These are phyloP conservation scores for Drechslerella dactyloides DNA, from an alignment of 2,329 filamentous ascomycete genomes.

Conservation along the genomic window DNA sequence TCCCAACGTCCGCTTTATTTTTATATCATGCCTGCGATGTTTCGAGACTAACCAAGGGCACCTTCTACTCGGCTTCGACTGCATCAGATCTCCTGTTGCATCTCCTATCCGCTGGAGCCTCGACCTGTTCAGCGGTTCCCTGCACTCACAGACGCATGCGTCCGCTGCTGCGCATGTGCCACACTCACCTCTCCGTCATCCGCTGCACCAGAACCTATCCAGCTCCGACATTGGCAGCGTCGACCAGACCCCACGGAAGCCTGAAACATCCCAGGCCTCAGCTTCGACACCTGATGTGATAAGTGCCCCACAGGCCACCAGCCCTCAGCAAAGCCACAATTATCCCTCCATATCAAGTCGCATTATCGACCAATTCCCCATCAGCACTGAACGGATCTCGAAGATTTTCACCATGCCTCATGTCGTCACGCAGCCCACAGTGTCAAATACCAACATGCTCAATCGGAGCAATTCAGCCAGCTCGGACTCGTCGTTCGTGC, in stretches of 20 bases:
- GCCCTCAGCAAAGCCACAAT: slow-evolving; percentile 23
- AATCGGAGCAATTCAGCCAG: slow-evolving; percentile 44
- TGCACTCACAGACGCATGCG: slow-evolving; percentile 8
- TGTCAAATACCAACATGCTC: slow-evolving; percentile 31
- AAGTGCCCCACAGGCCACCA: slow-evolving; percentile 17
- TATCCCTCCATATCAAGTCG: slow-evolving; percentile 47
- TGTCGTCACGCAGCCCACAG: slow-evolving; percentile 36
- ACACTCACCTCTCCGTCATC: slow-evolving; percentile 36
- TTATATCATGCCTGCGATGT: background rate
- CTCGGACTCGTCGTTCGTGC: slow-evolving; percentile 38
- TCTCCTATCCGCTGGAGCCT: slow-evolving; percentile 44
- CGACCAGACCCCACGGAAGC: slow-evolving; percentile 22
- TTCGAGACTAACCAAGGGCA: background rate
- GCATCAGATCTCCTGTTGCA: slow-evolving; percentile 17
- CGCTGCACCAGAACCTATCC: slow-evolving; percentile 37
- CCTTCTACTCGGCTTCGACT: slow-evolving; percentile 8
- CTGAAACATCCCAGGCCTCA: slow-evolving; percentile 41
- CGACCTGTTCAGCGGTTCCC: slow-evolving; percentile 35
- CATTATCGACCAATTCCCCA: slow-evolving; percentile 38
- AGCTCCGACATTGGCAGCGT: slow-evolving; percentile 35
- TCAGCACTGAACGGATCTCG: slow-evolving; percentile 29
- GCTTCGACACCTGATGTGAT: slow-evolving; percentile 35
- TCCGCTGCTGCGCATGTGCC: slow-evolving; percentile 25
- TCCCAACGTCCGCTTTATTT: background rate
- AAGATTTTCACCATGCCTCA: slow-evolving; percentile 47